Evolutionary conservation across 1,139 yeast species (phyloP).

Genomic region (Yamadazyma friedrichii): DNA sequence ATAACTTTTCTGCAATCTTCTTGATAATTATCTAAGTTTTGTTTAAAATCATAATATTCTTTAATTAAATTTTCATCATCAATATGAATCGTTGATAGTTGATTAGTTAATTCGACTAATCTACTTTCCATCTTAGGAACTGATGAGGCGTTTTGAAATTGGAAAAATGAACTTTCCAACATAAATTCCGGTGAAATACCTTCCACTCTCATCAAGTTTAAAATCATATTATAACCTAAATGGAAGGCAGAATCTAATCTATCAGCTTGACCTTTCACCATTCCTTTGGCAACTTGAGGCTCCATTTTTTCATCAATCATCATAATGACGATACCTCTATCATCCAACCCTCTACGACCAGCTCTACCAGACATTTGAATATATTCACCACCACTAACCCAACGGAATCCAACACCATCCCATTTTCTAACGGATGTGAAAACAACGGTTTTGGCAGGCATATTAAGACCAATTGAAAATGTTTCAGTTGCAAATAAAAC

Average conservation of each 20-base stretch:
- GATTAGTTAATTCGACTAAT: slow-evolving; percentile 50
- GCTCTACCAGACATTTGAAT: slow-evolving; percentile 99
- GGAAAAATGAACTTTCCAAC: slow-evolving; percentile 92
- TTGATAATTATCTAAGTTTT: slow-evolving; percentile 67
- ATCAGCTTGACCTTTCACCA: slow-evolving; percentile 99
- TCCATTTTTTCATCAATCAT: slow-evolving; percentile 99
- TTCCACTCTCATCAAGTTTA: slow-evolving; percentile 93
- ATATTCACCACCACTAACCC: slow-evolving; percentile 99
- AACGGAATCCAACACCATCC: slow-evolving; percentile 96
- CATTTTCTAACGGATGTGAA: slow-evolving; percentile 96
- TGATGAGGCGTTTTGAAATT: slow-evolving; percentile 88
- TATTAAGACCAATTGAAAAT: slow-evolving; percentile 93
- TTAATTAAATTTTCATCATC: slow-evolving; percentile 74
- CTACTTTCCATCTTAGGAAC: slow-evolving; percentile 81
- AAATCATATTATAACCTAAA: slow-evolving; percentile 93
- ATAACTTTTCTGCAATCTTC: slow-evolving; percentile 80
- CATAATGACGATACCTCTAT: slow-evolving; percentile 97
- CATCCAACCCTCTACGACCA: slow-evolving; percentile 99
- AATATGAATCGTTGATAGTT: slow-evolving; percentile 49
- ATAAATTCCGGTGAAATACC: slow-evolving; percentile 97
- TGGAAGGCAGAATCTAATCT: slow-evolving; percentile 95
- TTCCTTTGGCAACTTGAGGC: slow-evolving; percentile 97
- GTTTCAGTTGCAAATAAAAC: slow-evolving; percentile 98
- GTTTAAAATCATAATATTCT: slow-evolving; percentile 79
- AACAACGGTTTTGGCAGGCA: slow-evolving; percentile 98